Percentiles rank a stretch among this genome's conserved stretches.
Conservation (phyloP, 345 rosid species). For the Brassica incana region DNA sequence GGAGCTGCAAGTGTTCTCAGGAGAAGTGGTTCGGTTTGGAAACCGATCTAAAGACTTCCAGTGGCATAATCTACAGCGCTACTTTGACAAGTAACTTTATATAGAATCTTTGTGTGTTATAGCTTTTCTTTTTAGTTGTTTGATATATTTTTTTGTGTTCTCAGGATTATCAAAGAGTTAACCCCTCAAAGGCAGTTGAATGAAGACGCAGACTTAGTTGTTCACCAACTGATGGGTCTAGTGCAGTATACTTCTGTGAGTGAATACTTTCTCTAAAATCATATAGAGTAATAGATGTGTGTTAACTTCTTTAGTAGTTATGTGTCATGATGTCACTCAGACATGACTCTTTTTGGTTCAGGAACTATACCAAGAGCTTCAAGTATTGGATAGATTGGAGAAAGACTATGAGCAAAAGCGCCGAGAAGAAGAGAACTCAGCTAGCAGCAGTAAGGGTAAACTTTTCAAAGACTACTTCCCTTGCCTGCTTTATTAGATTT, state of each 20-base stretch:
- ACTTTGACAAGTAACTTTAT: conserved; percentile 84
- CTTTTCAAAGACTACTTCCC: neutral
- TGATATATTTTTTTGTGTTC: conserved; percentile 22
- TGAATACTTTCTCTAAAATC: no score
- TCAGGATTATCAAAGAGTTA: conserved; percentile 67
- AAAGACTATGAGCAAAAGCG: conserved; percentile 77
- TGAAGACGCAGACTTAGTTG: conserved; percentile 63
- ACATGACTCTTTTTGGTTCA: conserved; percentile 32
- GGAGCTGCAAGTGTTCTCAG: conserved; percentile 73
- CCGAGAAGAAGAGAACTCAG: conserved; percentile 63
- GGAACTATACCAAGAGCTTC: conserved; percentile 83
- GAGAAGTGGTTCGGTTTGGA: conserved; percentile 96
- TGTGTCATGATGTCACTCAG: neutral
- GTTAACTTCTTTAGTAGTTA: conserved; percentile 1
- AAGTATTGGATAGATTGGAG: conserved; percentile 74
- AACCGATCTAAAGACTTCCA: conserved; percentile 92
- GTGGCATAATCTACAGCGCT: conserved; percentile 91
- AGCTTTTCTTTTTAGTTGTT: no score
- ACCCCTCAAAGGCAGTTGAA: conserved; percentile 67
- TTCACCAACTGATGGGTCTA: conserved; percentile 62
- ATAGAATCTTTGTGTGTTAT: no score
- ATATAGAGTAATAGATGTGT: no score
- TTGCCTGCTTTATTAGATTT: conserved; percentile 7
- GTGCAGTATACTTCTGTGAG: conserved; percentile 90
- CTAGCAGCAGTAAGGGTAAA: conserved; percentile 54